Evolutionary conservation across 208 protist species (phyloP), one percentile per base, ranked within the genome.

Genomic region (Crithidia fasciculata): DNA sequence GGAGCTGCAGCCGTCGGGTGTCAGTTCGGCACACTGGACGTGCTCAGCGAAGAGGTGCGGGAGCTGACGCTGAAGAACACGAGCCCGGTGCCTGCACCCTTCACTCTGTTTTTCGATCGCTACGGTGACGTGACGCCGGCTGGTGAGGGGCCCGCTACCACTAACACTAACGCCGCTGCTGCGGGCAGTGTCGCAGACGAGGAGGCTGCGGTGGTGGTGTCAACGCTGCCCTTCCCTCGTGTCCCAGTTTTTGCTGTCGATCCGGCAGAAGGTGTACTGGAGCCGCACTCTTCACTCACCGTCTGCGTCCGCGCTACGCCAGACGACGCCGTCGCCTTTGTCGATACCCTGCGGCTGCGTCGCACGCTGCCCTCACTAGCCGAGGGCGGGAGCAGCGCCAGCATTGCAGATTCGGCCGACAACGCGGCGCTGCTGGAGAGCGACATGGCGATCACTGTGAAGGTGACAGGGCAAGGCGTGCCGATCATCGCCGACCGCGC

Each of bases 261-360:
- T 37, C 81, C 81, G 0, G 41, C 57, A 6, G 68, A 80, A 4
- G 91, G 87, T 15, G 78, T 89, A 50, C 93, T 97, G 59, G 69
- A 84, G 50, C 88, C 89, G 18, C 82, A 93, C 61, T 86, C 87
- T 45, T 74, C 40, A 9, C 64, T 76, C 37, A 74, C 63, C 0
- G 67, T 98, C 19, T 69, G 75, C 63, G 81, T 98, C 16, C 65
- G 68, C 8, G 95, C 91, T 3, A 80, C 85, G 67, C 77, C 96
- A 8, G 92, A 98, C 76, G 98, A 98, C 55, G 94, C 92, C 3
- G 89, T 94, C 43, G 68, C 59, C 13, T 98, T 97, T 67, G 72
- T 54, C 13, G 91, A 98, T 61, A 86, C 92, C 37, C 67, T 99
- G 61, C 54, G 86, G 50, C 12, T 98, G 10, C 57, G 60, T 43